Evolutionary conservation across 768 basidiomycete genomes (phyloP).

Genomic region (Podaxis mareebaensis): DNA sequence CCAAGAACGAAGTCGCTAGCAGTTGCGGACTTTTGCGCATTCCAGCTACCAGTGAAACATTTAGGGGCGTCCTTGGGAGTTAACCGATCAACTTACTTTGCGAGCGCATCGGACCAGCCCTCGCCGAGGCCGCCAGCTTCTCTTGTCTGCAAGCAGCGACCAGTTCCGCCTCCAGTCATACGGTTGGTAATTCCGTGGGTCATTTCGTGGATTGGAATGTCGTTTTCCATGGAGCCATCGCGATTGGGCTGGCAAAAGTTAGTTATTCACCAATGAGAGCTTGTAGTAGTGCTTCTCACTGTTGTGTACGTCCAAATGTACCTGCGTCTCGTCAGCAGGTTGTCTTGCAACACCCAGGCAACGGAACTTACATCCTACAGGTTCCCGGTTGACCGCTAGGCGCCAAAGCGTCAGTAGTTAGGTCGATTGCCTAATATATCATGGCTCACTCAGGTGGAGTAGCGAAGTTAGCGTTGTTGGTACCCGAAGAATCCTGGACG

Average conservation of each 20-base stretch:
- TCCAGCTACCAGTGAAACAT: conserved; percentile 30
- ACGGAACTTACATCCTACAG: conserved; percentile 24
- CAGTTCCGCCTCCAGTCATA: conserved; percentile 56
- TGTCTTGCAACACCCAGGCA: neutral
- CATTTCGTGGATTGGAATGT: conserved; percentile 49
- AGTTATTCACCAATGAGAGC: neutral
- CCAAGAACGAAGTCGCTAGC: conserved; percentile 45
- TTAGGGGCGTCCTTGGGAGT: neutral
- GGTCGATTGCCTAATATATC: neutral
- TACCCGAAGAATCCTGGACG: conserved; percentile 49
- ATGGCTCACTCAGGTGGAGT: conserved; percentile 37
- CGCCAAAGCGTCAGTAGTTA: neutral
- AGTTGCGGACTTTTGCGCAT: conserved; percentile 38
- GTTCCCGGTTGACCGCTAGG: conserved; percentile 38
- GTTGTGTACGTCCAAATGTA: conserved; percentile 25
- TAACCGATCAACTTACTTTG: neutral
- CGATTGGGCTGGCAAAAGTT: conserved; percentile 22
- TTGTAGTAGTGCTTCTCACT: conserved; percentile 10
- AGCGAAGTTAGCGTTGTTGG: conserved; percentile 45
- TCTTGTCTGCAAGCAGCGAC: conserved; percentile 59
- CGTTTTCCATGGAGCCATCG: conserved; percentile 54
- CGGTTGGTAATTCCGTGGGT: conserved; percentile 46
- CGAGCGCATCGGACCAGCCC: conserved; percentile 26
- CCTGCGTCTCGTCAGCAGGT: neutral
- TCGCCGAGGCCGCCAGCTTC: conserved; percentile 72